Conservation (phyloP, 371 early-diverging fungal species). For the Mortierella sp. region DNA sequence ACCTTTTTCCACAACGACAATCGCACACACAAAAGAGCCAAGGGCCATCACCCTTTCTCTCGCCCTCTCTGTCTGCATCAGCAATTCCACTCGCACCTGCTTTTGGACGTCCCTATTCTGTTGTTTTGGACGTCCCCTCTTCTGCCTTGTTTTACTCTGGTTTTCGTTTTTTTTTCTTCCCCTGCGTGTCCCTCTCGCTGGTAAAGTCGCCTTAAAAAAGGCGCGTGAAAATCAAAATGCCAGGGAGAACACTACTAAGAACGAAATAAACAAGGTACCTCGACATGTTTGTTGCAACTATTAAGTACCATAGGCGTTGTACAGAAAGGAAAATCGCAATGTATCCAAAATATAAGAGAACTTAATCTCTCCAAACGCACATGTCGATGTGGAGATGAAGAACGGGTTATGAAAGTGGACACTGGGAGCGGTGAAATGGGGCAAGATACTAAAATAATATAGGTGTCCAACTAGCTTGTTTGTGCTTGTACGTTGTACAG, state of each 20-base stretch:
- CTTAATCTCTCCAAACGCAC: conserved; percentile 5
- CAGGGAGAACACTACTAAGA: too few species aligned
- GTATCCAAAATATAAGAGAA: not conserved
- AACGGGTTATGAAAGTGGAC: not conserved
- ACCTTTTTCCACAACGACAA: too few species aligned
- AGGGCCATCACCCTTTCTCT: too few species aligned
- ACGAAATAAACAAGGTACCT: not conserved
- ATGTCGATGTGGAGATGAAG: not conserved
- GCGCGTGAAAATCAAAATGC: too few species aligned
- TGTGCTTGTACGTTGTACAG: not conserved
- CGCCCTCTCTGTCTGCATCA: not conserved
- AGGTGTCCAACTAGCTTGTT: not conserved
- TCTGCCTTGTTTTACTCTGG: not conserved
- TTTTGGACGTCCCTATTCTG: not conserved
- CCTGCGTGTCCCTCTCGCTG: not conserved
- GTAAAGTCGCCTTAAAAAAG: not conserved
- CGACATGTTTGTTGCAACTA: not conserved
- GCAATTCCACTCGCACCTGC: not conserved
- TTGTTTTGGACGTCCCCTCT: not conserved
- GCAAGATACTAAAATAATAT: not conserved
- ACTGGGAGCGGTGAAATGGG: not conserved
- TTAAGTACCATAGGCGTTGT: not conserved
- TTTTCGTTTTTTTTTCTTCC: not conserved
- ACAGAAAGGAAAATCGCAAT: not conserved
- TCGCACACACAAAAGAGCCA: not conserved